Conservation (phyloP, 2,329 filamentous ascomycete species). For the Ceratocystis variospora region DNA sequence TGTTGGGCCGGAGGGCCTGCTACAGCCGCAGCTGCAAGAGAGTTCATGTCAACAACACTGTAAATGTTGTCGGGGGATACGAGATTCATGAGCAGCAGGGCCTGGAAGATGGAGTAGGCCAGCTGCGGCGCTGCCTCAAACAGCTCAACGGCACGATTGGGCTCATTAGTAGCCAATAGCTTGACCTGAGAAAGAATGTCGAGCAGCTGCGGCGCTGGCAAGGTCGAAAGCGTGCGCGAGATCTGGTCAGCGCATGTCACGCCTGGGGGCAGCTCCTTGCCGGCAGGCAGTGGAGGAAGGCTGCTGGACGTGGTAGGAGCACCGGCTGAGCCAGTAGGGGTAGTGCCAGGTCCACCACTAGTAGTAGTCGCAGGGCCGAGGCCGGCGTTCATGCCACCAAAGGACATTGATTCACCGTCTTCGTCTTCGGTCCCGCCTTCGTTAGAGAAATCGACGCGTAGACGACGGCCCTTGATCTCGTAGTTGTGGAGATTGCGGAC, state of each 20-base stretch:
- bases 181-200: slow-evolving; percentile 95
- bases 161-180: slow-evolving; percentile 66
- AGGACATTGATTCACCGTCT: slow-evolving; percentile 26
- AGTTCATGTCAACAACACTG: slow-evolving; percentile 56
- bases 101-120: slow-evolving; percentile 88
- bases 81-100: slow-evolving; percentile 79
- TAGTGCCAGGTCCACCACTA: slow-evolving; percentile 21
- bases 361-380: slow-evolving; percentile 25
- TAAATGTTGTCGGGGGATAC: slow-evolving; percentile 74
- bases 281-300: slow-evolving; percentile 70
- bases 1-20: slow-evolving; percentile 24
- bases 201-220: slow-evolving; percentile 77
- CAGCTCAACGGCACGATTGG: slow-evolving; percentile 70
- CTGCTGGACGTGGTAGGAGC: slow-evolving; percentile 31
- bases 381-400: slow-evolving; percentile 12
- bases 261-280: slow-evolving; percentile 69
- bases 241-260: slow-evolving; percentile 82
- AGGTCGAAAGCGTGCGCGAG: slow-evolving; percentile 72
- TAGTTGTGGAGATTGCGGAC: slow-evolving; percentile 92
- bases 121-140: slow-evolving; percentile 83
- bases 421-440: slow-evolving; percentile 65
- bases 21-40: slow-evolving; percentile 30
- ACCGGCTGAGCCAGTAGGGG: slow-evolving; percentile 26
- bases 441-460: slow-evolving; percentile 92
- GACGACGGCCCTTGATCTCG: slow-evolving; percentile 86